Evolutionary conservation across 2,329 filamentous ascomycete genomes (phyloP), one percentile per base, ranked within the genome.

Genomic region (Aspergillus awamori): DNA sequence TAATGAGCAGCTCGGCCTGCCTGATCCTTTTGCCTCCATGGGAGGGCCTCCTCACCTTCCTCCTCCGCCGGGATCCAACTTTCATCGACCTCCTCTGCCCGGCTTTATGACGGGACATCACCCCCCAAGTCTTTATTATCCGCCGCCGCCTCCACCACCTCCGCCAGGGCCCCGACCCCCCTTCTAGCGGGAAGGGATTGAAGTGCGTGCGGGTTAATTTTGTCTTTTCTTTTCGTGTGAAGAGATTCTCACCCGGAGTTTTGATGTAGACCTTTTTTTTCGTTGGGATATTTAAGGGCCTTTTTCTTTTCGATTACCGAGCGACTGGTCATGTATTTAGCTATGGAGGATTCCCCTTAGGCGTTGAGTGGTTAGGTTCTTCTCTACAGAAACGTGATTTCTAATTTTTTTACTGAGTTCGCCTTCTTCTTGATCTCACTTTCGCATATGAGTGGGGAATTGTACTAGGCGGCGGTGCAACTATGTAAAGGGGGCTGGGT

Each of bases 31-130:
- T 60, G 67, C 72, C 7, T 63, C 67, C n/a, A 67, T 73, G 62
- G 69, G 65, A 26, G 70, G 74, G 2, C 72, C 72, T 17, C 76
- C 73, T n/a, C 76, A 77, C 56, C 74, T 79, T 8, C 77, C 77
- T 13, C 75, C 76, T 17, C 76, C 75, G 6, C 74, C 72, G n/a
- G 74, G 75, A 11, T 75, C 76, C 5, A 72, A 74, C 56, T 78
- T 78, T 57, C 71, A 71, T 17, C 68, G 71, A 20, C 69, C 75
- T 52, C 71, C 70, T 13, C 60, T 72, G 17, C 72, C 73, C 6
- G 70, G 67, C 5, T 74, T 71, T 53, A 53, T 75, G 53, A 53
- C 67, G 3, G 63, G 63, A 10, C 64, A 63, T 36, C 70, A 63
- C 49, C 67, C 65, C 5, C 67, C 62, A 13, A 63, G 58, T 45